A percentile compares a stretch with the other conserved stretches of the same genome.
phyloP scores from a whole-genome alignment of 352 stramenopile species.

The Blastocystis sp. region DNA sequence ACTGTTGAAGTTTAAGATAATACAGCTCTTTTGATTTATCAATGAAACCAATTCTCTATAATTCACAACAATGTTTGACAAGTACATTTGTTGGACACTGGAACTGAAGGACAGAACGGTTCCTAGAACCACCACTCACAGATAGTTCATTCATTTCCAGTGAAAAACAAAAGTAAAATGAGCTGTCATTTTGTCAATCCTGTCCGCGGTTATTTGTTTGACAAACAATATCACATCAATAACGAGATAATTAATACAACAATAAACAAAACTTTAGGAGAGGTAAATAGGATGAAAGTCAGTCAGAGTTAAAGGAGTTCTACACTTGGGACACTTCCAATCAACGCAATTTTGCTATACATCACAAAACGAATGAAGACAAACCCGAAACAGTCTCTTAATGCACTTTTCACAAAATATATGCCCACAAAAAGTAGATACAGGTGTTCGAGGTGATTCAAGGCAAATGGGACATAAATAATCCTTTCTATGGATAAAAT shows the following conservation, averaged over 20 bases:
- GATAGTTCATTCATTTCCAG: not conserved
- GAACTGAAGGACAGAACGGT: not conserved
- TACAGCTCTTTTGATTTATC: slow-evolving; percentile 44
- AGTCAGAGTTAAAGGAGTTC: not conserved
- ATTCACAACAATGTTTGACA: not conserved
- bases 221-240: not conserved
- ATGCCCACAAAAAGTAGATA: slow-evolving; percentile 52
- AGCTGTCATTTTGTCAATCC: not conserved
- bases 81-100: not conserved
- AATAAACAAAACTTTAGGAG: not conserved
- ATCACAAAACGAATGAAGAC: not conserved
- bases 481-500: not conserved
- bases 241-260: not conserved
- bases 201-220: not conserved
- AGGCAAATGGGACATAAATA: slow-evolving; percentile 34
- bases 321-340: slow-evolving; percentile 52
- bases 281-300: slow-evolving; percentile 45
- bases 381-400: slow-evolving; percentile 23
- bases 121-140: not conserved
- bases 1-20: not conserved
- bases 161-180: not conserved
- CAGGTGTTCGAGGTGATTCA: not conserved
- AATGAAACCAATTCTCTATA: not conserved
- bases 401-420: slow-evolving; percentile 50
- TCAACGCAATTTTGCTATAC: not conserved